These are phyloP conservation scores for Colletotrichum musae DNA, from an alignment of 2,329 filamentous ascomycete species.

Conservation along the genomic window DNA sequence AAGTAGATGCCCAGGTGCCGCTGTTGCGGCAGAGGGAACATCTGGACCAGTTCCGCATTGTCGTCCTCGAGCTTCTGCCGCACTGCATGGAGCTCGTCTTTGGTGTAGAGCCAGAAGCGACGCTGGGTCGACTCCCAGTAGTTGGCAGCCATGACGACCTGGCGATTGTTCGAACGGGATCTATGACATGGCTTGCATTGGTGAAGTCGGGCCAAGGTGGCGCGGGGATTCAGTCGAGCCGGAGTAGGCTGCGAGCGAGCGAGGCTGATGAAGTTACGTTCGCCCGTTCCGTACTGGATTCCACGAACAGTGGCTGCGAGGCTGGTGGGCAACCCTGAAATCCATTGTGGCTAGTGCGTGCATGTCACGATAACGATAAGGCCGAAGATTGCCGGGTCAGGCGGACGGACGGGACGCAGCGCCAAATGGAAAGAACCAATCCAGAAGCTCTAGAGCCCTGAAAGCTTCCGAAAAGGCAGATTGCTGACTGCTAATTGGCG, in stretches of 20 bases:
- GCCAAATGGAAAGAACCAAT: not conserved
- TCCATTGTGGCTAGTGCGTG: constrained; percentile 8
- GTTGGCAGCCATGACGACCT: constrained; percentile 83
- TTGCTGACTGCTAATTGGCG: constrained; percentile 35
- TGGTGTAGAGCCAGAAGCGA: constrained; percentile 85
- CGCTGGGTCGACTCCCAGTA: constrained; percentile 97
- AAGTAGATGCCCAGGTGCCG: constrained; percentile 92
- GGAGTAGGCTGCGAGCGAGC: not conserved
- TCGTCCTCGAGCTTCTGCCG: constrained; percentile 84
- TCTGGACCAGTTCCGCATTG: constrained; percentile 80
- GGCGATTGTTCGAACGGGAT: not conserved
- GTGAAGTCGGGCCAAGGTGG: not conserved
- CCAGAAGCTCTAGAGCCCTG: constrained; percentile 33
- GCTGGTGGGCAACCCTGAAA: not conserved
- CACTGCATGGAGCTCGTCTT: constrained; percentile 80
- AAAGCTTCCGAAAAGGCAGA: constrained; percentile 22
- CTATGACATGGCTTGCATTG: constrained; percentile 29
- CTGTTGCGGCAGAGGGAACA: constrained; percentile 86
- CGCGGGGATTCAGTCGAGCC: constrained; percentile 2
- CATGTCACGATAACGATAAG: constrained; percentile 31
- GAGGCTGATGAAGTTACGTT: constrained; percentile 12
- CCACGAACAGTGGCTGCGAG: not conserved
- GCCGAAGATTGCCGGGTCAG: constrained; percentile 28
- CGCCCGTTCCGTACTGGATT: too few species aligned
- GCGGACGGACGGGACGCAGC: constrained; percentile 6